Base-by-base conservation (phyloP, 192 early-diverging fungal species). In the Dissophora ornata region DNA sequence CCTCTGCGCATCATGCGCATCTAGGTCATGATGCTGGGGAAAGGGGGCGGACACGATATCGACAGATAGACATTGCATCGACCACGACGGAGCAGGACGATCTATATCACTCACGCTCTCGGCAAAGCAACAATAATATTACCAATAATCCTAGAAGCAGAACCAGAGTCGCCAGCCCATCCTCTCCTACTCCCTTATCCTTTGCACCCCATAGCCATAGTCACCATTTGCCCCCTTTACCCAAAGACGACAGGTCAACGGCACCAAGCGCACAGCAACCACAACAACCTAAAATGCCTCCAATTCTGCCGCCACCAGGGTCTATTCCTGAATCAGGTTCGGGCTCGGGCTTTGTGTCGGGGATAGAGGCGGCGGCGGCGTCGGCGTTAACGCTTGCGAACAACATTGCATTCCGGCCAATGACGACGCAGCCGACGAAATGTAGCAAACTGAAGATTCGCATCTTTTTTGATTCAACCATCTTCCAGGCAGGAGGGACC, bases 371-470 rank as follows among this genome's bases (percentile, higher is more conserved):
- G 10, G 73, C 63, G 11, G 64, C 73, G 29, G 58, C 63, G 3
- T 77, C 73, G 5, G 73, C 64, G 7, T 33, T 77, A 36, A 77
- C 73, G 2, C 19, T 77, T 8, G 73, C 73, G 32, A 77, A 77
- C 59, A 82, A 79, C 61, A 75, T 82, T 68, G 82, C 63, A 26
- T 89, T 90, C 56, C 81, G 87, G 22, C 88, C 88, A 15, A 65
- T 77, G 26, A 80, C 86, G 0, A 68, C 88, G 1, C 77, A 84
- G 4, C 70, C 86, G 9, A 80, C 82, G 30, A 90, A 88, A 79
- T 87, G 82, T 44, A 77, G 77, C 13, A 89, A 90, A 56, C 77
- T 90, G 21, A 87, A 87, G 58, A 69, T 90, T 32, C 81, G 87
- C 36, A 73, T 90, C 22, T 67, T 62, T 46, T 80, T 86, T 22